These are phyloP conservation scores for Fraxinus baroniana DNA, from an alignment of 305 asterid genomes.

Conservation along the genomic window DNA sequence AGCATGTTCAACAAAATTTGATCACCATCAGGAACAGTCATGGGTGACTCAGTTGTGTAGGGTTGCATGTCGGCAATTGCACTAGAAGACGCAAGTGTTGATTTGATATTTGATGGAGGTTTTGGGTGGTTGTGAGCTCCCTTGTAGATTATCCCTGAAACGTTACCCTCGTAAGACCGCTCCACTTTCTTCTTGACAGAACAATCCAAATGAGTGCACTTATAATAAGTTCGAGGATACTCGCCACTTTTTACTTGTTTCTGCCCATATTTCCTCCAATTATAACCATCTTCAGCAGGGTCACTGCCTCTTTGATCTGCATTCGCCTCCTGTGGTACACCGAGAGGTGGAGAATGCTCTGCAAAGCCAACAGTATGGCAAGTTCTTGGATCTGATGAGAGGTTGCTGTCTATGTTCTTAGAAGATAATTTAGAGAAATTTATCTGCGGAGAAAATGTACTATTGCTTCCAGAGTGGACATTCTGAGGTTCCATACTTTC, in stretches of 20 bases:
- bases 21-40: conserved; percentile 26
- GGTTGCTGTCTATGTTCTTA: conserved; percentile 35
- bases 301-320: conserved; percentile 38
- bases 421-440: conserved; percentile 36
- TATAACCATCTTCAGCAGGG: conserved; percentile 56
- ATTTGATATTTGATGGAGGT: conserved; percentile 50
- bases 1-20: conserved; percentile 46
- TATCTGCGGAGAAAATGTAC: conserved; percentile 33
- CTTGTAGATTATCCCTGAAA: conserved; percentile 55
- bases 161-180: conserved; percentile 49
- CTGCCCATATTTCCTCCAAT: conserved; percentile 72
- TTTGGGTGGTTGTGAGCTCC: conserved; percentile 62
- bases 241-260: conserved; percentile 62
- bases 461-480: conserved; percentile 23
- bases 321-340: conserved; percentile 41
- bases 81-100: conserved; percentile 33
- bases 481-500: conserved; percentile 34
- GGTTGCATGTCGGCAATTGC: conserved; percentile 30
- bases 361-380: conserved; percentile 32
- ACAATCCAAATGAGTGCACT: conserved; percentile 54
- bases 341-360: conserved; percentile 43
- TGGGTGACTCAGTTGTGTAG: conserved; percentile 29
- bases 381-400: conserved; percentile 37
- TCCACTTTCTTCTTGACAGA: conserved; percentile 65
- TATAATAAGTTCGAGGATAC: conserved; percentile 62